Evolutionary conservation across 495 filamentous ascomycete species (phyloP).

Genomic region (Xylaria sp.): DNA sequence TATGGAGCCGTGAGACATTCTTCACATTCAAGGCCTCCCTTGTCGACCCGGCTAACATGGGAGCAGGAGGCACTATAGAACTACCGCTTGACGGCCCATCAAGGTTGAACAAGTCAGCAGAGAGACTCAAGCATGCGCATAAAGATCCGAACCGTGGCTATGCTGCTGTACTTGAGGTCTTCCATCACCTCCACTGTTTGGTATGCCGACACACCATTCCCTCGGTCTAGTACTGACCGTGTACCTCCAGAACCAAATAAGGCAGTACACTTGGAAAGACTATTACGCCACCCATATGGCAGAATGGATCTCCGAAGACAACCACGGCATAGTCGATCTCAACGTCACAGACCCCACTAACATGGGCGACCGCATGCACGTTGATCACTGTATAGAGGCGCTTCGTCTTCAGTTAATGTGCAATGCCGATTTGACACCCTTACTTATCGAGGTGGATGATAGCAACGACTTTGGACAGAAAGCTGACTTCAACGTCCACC

Average conservation of each 20-base stretch:
- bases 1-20: conserved; percentile 15
- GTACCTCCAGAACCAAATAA: conserved; percentile 34
- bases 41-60: background rate
- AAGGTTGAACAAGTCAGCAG: conserved; percentile 11
- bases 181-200: conserved; percentile 27
- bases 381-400: conserved; percentile 42
- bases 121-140: conserved; percentile 2
- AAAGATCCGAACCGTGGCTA: conserved; percentile 17
- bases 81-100: conserved; percentile 11
- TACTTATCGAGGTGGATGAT: conserved; percentile 28
- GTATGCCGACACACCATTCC: conserved; percentile 9
- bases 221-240: background rate
- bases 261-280: conserved; percentile 35
- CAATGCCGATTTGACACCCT: conserved; percentile 34
- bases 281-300: conserved; percentile 19
- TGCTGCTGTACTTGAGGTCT: conserved; percentile 21
- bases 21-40: background rate
- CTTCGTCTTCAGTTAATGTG: conserved; percentile 37
- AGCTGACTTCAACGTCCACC: conserved; percentile 28
- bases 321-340: background rate
- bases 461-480: conserved; percentile 8
- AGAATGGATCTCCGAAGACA: background rate
- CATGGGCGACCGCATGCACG: conserved; percentile 30
- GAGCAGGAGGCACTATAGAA: conserved; percentile 8
- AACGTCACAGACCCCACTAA: background rate